phyloP scores from a whole-genome alignment of 352 stramenopile genomes.

The Pythium scleroteichum region DNA sequence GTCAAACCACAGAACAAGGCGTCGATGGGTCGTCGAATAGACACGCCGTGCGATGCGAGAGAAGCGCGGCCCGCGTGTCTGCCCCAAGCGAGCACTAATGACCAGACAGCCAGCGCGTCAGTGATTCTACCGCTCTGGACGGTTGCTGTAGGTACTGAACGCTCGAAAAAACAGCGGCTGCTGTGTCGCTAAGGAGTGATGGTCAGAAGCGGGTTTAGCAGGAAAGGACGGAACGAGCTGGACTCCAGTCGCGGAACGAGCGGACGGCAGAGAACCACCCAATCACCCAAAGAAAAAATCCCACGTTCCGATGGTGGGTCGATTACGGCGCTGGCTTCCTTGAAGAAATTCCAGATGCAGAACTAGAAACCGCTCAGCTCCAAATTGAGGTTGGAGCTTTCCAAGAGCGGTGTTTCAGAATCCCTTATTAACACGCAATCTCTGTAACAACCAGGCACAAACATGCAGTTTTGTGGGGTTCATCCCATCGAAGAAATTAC shows the following conservation, averaged over 20 bases:
- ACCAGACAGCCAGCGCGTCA: background rate
- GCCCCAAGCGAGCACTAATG: background rate
- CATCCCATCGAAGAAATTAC: no score
- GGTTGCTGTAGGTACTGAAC: conserved; percentile 1
- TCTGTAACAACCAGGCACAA: no score
- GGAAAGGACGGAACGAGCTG: background rate
- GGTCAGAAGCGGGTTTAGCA: background rate
- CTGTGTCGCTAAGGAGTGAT: background rate
- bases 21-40: background rate
- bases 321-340: no score
- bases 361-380: no score
- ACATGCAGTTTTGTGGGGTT: no score
- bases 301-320: no score
- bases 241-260: background rate
- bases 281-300: background rate
- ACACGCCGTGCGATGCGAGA: background rate
- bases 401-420: no score
- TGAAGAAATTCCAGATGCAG: no score
- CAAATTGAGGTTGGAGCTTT: no score
- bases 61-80: background rate
- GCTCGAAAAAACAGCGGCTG: background rate
- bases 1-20: background rate
- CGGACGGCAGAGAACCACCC: background rate
- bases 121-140: background rate
- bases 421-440: no score